These are phyloP conservation scores for Cordyceps farinosa DNA, from an alignment of 2,329 filamentous ascomycete genomes.

Conservation along the genomic window DNA sequence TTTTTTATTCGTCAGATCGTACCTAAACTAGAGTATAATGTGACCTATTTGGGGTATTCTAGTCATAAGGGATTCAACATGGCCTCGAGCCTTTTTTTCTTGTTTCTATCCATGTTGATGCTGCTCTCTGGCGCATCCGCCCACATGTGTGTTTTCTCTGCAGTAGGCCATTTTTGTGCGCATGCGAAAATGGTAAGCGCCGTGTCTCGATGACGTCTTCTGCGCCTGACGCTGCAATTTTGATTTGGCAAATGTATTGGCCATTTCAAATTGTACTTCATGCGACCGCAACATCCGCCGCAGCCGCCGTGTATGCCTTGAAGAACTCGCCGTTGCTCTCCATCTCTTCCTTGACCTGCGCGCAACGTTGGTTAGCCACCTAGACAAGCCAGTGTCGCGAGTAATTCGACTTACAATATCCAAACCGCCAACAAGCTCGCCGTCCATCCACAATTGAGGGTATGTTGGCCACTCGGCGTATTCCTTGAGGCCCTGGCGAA, in stretches of 20 bases:
- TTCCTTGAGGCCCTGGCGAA: slow-evolving; percentile 92
- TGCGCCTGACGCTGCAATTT: not conserved
- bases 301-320: slow-evolving; percentile 62
- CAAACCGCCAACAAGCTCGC: slow-evolving; percentile 86
- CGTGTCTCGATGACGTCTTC: not conserved
- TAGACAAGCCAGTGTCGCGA: slow-evolving; percentile 6
- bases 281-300: slow-evolving; percentile 37
- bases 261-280: slow-evolving; percentile 26
- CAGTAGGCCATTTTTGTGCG: slow-evolving; percentile 1
- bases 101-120: slow-evolving; percentile 3
- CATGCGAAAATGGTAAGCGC: not conserved
- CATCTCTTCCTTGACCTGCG: slow-evolving; percentile 88
- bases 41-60: slow-evolving; percentile 9
- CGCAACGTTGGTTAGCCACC: not conserved
- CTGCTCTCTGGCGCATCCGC: not conserved
- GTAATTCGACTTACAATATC: slow-evolving; percentile 73
- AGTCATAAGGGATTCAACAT: not conserved
- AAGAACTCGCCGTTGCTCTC: slow-evolving; percentile 81
- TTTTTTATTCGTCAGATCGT: not conserved
- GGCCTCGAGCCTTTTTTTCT: not conserved
- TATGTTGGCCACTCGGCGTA: slow-evolving; percentile 99
- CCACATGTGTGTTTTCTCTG: not conserved
- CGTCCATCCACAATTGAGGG: slow-evolving; percentile 88
- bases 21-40: not conserved
- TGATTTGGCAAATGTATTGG: not conserved